These are phyloP conservation scores for Solanum gracilifrons DNA, from an alignment of 257 asterid genomes.

Conservation along the genomic window DNA sequence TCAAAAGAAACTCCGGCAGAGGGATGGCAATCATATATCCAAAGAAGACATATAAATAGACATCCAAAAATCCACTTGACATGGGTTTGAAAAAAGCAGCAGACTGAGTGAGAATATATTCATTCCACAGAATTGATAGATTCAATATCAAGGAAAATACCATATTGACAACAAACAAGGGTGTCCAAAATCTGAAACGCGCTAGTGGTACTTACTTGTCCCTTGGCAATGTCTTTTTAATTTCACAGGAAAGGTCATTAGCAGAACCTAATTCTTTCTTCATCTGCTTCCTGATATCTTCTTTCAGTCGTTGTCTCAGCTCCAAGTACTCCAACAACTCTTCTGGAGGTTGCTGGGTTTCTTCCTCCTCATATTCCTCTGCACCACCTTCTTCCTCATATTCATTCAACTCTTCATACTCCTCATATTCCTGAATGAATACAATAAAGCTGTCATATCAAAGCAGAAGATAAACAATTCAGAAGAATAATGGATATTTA, in stretches of 20 bases:
- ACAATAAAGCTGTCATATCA: neutral
- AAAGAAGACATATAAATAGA: neutral
- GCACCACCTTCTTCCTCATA: conserved; percentile 51
- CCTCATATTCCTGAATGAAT: conserved; percentile 31
- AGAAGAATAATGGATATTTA: neutral
- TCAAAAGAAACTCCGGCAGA: neutral
- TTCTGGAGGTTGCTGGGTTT: conserved; percentile 45
- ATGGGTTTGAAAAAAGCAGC: neutral
- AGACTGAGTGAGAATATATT: neutral
- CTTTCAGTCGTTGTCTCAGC: conserved; percentile 60
- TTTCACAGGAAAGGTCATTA: conserved; percentile 18
- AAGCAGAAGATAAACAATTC: neutral
- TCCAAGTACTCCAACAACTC: conserved; percentile 68
- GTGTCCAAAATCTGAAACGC: neutral
- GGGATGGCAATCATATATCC: neutral
- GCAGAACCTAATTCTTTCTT: conserved; percentile 53
- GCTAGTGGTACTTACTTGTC: conserved; percentile 49
- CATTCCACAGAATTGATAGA: neutral
- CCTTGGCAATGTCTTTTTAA: conserved; percentile 16
- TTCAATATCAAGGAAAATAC: neutral
- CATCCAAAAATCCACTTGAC: neutral
- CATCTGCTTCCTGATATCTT: conserved; percentile 44
- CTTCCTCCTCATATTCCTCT: conserved; percentile 42
- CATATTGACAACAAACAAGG: neutral
- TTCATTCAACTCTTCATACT: conserved; percentile 44